A percentile compares a stretch with the other conserved stretches of the same genome.
Evolutionary conservation across 805 yeast genomes (phyloP).

Genomic region (Metschnikowia sp.): DNA sequence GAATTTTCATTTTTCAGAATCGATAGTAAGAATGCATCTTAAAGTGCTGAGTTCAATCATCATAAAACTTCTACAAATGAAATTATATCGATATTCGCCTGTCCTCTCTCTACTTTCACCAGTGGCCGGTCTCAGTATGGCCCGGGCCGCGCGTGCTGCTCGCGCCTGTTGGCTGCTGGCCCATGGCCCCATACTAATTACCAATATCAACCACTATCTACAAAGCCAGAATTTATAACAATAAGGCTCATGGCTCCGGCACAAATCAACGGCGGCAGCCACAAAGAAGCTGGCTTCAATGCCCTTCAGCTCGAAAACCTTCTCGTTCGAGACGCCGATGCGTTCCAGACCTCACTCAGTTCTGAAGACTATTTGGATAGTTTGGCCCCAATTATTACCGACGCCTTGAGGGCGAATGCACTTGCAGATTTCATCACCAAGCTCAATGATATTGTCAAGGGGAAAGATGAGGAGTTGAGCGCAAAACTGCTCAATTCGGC

Average conservation of each 20-base stretch:
- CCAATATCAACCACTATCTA: no score
- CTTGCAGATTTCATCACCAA: constrained; percentile 54
- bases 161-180: no score
- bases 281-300: constrained; percentile 15
- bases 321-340: constrained; percentile 39
- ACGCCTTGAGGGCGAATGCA: constrained; percentile 53
- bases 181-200: no score
- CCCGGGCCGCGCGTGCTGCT: no score
- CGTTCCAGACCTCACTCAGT: constrained; percentile 44
- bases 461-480: constrained; percentile 62
- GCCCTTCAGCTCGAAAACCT: constrained; percentile 34
- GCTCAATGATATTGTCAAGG: constrained; percentile 54
- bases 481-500: constrained; percentile 60
- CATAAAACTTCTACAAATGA: no score
- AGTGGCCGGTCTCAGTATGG: no score
- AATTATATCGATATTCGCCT: no score
- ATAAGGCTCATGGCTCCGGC: neutral
- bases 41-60: no score
- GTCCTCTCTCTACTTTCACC: no score
- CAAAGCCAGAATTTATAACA: no score
- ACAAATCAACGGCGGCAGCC: constrained; percentile 3
- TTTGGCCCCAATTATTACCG: constrained; percentile 69
- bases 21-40: no score
- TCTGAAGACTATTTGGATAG: constrained; percentile 76
- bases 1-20: no score